Percentiles rank a stretch among this genome's conserved stretches.
Evolutionary conservation across 2,329 filamentous ascomycete species (phyloP).

Genomic region (Colletotrichum agaves): DNA sequence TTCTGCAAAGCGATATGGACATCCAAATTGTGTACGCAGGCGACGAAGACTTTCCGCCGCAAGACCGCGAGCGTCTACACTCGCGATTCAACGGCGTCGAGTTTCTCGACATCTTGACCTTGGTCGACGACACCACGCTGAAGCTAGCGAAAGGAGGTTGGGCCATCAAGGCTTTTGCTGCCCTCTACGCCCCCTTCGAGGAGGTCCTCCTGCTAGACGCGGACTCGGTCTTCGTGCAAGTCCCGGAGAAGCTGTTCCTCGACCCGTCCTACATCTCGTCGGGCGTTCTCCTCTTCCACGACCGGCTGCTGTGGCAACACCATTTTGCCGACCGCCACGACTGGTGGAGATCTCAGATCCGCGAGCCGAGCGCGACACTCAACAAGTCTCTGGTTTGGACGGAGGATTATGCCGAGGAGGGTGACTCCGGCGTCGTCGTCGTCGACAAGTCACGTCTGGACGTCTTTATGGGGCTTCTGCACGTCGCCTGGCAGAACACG

Average conservation of each 20-base stretch:
- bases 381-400: constrained; percentile 51
- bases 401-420: constrained; percentile 53
- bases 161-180: constrained; percentile 55
- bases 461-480: constrained; percentile 53
- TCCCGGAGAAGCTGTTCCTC: constrained; percentile 46
- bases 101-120: constrained; percentile 46
- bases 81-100: constrained; percentile 41
- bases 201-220: constrained; percentile 52
- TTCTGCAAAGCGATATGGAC: constrained; percentile 44
- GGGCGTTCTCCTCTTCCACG: constrained; percentile 52
- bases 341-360: constrained; percentile 53
- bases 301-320: constrained; percentile 51
- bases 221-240: constrained; percentile 52
- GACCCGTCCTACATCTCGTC: constrained; percentile 46
- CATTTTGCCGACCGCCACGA: constrained; percentile 47
- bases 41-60: constrained; percentile 43
- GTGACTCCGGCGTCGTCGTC: constrained; percentile 54
- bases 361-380: constrained; percentile 45
- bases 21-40: constrained; percentile 52
- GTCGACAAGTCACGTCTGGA: constrained; percentile 52
- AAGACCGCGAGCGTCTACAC: constrained; percentile 41
- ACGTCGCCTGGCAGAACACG: constrained; percentile 57
- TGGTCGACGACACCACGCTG: constrained; percentile 47
- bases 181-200: constrained; percentile 48
- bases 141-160: constrained; percentile 47